These are phyloP conservation scores for Wickerhamiella kurtzmanii DNA, from an alignment of 805 yeast species.

Conservation along the genomic window DNA sequence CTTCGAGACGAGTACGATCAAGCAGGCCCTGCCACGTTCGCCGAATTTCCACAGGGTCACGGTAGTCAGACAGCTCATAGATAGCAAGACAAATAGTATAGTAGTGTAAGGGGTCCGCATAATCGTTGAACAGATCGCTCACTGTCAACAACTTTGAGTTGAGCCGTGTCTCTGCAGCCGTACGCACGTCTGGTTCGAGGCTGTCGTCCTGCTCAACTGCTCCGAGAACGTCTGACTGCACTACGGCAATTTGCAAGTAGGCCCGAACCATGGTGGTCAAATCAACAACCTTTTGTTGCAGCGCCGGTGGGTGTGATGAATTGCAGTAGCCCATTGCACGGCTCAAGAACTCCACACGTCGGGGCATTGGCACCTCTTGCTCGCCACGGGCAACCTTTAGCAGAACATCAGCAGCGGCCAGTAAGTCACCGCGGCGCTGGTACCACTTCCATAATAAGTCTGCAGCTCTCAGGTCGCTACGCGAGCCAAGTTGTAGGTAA, in stretches of 20 bases:
- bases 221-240: slow-evolving; percentile 53
- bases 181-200: slow-evolving; percentile 25
- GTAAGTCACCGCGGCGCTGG: slow-evolving; percentile 65
- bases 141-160: slow-evolving; percentile 55
- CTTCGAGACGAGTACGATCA: slow-evolving; percentile 32
- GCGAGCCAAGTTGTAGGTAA: slow-evolving; percentile 42
- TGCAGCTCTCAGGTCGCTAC: slow-evolving; percentile 54
- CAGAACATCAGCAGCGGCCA: slow-evolving; percentile 71
- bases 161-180: slow-evolving; percentile 39
- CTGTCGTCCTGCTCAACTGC: slow-evolving; percentile 28
- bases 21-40: slow-evolving; percentile 69
- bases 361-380: slow-evolving; percentile 50
- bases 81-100: slow-evolving; percentile 66
- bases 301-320: slow-evolving; percentile 62
- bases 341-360: slow-evolving; percentile 76
- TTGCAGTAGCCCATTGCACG: slow-evolving; percentile 89
- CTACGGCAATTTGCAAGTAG: slow-evolving; percentile 69
- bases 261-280: slow-evolving; percentile 60
- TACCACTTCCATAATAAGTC: slow-evolving; percentile 80
- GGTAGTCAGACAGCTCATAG: slow-evolving; percentile 72
- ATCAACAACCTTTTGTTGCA: slow-evolving; percentile 63
- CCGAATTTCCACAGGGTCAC: slow-evolving; percentile 69
- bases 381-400: slow-evolving; percentile 60
- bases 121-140: slow-evolving; percentile 71
- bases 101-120: slow-evolving; percentile 77